Evolutionary conservation across 352 stramenopile species (phyloP), one percentile per base, ranked within the genome.

Genomic region (Globisporangium emineosum): DNA sequence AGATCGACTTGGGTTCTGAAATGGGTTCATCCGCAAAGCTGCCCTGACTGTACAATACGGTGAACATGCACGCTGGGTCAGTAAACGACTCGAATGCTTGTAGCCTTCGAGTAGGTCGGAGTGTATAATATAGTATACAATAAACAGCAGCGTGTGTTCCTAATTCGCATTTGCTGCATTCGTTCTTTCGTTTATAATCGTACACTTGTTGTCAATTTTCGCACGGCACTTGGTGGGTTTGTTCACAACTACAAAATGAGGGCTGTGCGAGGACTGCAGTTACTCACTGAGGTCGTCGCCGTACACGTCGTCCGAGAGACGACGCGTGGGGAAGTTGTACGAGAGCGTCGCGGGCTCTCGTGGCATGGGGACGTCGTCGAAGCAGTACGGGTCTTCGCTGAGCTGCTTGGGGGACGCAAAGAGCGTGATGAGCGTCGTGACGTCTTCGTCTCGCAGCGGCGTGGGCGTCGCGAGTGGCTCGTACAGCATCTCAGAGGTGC

Each of bases 401-500:
- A 56, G 27, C 50, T 50, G 54, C 32, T 45, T 25, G 1, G 54
- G 19, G 10, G 54, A 50, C 33, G 54, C 57, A 35, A 82, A 82
- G 8, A 82, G 70, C 33, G 63, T 60, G 15, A 82, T 57, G 37
- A 82, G 67, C 29, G 70, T 82, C 55, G 70, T 67, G 33, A 82
- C 75, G 40, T 82, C 75, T 57, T 82, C 75, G 27, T 77, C 69
- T 50, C 72, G 61, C 21, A 82, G 51, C 1, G 75, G 72, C 29
- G 72, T 82, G 15, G 75, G 75, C 29, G 67, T 71, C n/a, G 68
- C 53, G 64, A 82, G 61, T 15, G 75, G 75, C 53, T 82, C 75
- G 30, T 71, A 77, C 9, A 57, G 65, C 43, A 52, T 23, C 6
- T 68, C 63, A 19, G 35, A 40, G 42, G 30, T 56, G 47, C 8